Base-by-base conservation (phyloP, 768 basidiomycete species). In the Naganishia friedmannii region DNA sequence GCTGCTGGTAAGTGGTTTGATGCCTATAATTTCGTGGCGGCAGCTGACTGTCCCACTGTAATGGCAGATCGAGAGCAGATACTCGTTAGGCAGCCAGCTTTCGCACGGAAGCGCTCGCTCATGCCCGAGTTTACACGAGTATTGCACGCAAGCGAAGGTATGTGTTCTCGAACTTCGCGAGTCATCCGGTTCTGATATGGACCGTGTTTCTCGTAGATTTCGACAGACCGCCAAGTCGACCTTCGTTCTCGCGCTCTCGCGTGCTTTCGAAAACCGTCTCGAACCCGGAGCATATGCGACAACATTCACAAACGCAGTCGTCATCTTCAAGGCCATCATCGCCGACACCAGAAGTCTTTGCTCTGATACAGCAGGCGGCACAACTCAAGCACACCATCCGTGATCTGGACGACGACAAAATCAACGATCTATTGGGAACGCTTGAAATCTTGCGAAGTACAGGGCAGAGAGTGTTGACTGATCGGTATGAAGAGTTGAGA, bases 401-500 rank as follows among this genome's bases (percentile, higher is more conserved):
- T 32, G 57, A 58, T 34, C 57, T 58, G 4, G 57, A 58, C 32
- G 32, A 28, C 32, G 32, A 10, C 10, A 12, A 58, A 23, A 58
- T 58, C 57, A 58, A 58, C n/a, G 28, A 58, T 9, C 21, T 58
- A 3, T 32, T 58, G 57, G 57, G 32, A 12, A 37, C 57, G 3
- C 34, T 58, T 23, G 57, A 58, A 23, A 34, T 34, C 2, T n/a
- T 58, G 34, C 29, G 57, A 58, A 37, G 57, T 23, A 37, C 57
- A 39, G 32, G 57, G 15, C 42, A 42, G 15, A 42, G 15, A 13
- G 42, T 42, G 7, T 42, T 42, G 42, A 42, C 42, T 42, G 42
- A 42, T 42, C 42, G 42, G 15, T 42, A 42, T 13, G 42, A 42
- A 8, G 42, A 42, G 42, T 17, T 42, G 42, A 8, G 42, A 42